A percentile compares a stretch with the other conserved stretches of the same genome.
These are phyloP conservation scores for Talaromyces sp. DNA, from an alignment of 2,329 filamentous ascomycete species.

Conservation along the genomic window DNA sequence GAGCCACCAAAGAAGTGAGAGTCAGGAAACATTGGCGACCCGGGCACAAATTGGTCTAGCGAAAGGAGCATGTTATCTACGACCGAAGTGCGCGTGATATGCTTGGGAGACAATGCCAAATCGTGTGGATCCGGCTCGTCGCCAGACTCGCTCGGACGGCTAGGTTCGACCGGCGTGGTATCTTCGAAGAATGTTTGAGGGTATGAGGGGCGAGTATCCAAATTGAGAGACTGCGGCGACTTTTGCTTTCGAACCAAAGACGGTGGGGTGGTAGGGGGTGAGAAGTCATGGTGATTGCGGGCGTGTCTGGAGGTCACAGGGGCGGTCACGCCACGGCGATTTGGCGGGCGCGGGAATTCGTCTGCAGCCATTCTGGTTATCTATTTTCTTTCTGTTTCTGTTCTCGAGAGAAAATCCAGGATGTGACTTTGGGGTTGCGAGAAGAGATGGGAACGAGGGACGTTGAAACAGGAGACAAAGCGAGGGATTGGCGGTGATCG, in stretches of 20 bases:
- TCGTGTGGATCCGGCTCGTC: conserved; percentile 58
- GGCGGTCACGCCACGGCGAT: conserved; percentile 1
- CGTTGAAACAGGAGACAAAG: background rate
- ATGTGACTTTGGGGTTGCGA: background rate
- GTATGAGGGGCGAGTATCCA: conserved; percentile 27
- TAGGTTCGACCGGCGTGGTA: conserved; percentile 25
- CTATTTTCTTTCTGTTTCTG: background rate
- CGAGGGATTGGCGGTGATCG: background rate
- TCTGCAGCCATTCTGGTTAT: conserved; percentile 5
- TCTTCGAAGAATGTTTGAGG: conserved; percentile 37
- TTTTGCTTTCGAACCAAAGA: conserved; percentile 26
- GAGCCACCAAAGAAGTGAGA: conserved; percentile 34
- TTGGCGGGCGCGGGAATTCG: conserved; percentile 9
- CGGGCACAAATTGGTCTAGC: conserved; percentile 69
- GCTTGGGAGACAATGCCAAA: conserved; percentile 68
- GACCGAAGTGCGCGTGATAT: conserved; percentile 80
- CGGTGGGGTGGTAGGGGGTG: conserved; percentile 37
- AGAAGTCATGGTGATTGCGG: conserved; percentile 21
- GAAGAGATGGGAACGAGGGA: background rate
- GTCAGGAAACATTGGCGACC: conserved; percentile 30
- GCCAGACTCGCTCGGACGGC: conserved; percentile 29
- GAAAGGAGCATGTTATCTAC: conserved; percentile 94
- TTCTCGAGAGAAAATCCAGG: background rate
- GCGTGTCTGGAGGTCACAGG: conserved; percentile 1
- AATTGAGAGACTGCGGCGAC: conserved; percentile 18